A percentile compares a stretch with the other conserved stretches of the same genome.
Conservation (phyloP, 768 basidiomycete species). For the Mrakia blollopis region DNA sequence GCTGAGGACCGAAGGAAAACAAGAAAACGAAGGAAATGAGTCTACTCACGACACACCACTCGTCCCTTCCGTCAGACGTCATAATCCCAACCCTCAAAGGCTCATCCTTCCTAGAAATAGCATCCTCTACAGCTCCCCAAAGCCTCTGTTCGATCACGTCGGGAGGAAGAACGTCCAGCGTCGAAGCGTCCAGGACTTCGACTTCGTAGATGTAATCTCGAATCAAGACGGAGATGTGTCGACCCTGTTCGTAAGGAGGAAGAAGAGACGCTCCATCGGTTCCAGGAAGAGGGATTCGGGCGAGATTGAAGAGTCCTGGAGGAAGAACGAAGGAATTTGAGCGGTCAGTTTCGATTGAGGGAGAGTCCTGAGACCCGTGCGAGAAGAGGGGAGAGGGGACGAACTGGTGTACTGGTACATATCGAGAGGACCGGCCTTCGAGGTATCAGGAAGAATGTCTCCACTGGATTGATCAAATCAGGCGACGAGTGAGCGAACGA, state of each 20-base stretch:
- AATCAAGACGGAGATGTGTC: slow-evolving; percentile 57
- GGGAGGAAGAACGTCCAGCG: slow-evolving; percentile 42
- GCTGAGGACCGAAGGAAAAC: too few relatives aligned
- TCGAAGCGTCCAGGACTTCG: slow-evolving; percentile 55
- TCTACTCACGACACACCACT: slow-evolving; percentile 69
- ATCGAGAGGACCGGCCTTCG: slow-evolving; percentile 59
- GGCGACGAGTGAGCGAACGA: neutral
- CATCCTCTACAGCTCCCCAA: slow-evolving; percentile 56
- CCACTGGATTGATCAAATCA: slow-evolving; percentile 49
- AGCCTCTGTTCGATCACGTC: slow-evolving; percentile 52
- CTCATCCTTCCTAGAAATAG: slow-evolving; percentile 53
- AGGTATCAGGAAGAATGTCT: slow-evolving; percentile 64
- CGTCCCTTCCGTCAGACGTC: slow-evolving; percentile 73
- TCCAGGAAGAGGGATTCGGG: slow-evolving; percentile 62
- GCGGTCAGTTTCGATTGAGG: slow-evolving; percentile 32
- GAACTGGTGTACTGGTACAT: slow-evolving; percentile 42
- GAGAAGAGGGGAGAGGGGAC: neutral
- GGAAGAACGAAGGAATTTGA: too few relatives aligned
- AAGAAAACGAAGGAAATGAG: too few relatives aligned
- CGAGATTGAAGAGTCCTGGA: slow-evolving; percentile 58
- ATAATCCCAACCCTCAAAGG: slow-evolving; percentile 64
- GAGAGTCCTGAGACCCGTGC: slow-evolving; percentile 2
- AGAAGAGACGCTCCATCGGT: slow-evolving; percentile 61
- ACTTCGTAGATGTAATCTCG: slow-evolving; percentile 77
- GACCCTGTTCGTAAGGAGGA: neutral